Percentiles rank a stretch among this genome's conserved stretches.
Conservation (phyloP, 2,329 filamentous ascomycete genomes). For the Cryphonectria parasitica region DNA sequence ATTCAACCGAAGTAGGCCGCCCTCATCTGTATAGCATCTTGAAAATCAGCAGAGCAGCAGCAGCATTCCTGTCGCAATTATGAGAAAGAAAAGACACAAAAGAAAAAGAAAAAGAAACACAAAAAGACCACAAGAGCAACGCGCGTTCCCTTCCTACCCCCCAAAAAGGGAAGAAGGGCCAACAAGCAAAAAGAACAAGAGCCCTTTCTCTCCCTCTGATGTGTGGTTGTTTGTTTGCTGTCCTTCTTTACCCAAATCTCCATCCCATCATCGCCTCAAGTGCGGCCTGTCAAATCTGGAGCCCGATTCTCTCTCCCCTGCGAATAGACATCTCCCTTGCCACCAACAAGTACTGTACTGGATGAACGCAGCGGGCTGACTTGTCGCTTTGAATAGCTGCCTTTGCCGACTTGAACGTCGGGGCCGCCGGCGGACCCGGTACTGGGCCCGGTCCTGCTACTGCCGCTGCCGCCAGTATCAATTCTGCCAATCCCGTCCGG, state of each 20-base stretch:
- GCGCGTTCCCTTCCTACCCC: not conserved
- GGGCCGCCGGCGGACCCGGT: slow-evolving; percentile 42
- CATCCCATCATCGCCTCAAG: slow-evolving; percentile 26
- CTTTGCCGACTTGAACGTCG: slow-evolving; percentile 49
- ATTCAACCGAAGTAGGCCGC: slow-evolving; percentile 98
- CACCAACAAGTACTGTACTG: slow-evolving; percentile 17
- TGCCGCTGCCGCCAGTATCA: slow-evolving; percentile 7
- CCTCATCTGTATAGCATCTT: slow-evolving; percentile 72
- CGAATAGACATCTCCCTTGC: slow-evolving; percentile 20
- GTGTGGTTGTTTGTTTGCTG: slow-evolving; percentile 8
- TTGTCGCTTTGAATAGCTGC: slow-evolving; percentile 50
- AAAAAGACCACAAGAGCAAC: slow-evolving; percentile 30
- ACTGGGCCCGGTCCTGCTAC: slow-evolving; percentile 40
- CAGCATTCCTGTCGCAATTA: slow-evolving; percentile 45
- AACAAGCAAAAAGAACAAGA: slow-evolving; percentile 3
- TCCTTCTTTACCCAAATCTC: not conserved
- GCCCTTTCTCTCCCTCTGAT: not conserved
- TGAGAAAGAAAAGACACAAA: slow-evolving; percentile 38
- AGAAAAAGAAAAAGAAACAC: too few relatives aligned
- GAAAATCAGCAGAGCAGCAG: slow-evolving; percentile 28
- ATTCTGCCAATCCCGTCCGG: slow-evolving; percentile 55
- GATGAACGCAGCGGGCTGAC: slow-evolving; percentile 36
- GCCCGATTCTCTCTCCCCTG: slow-evolving; percentile 33
- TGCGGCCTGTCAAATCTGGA: slow-evolving; percentile 27
- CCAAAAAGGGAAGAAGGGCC: not conserved